These are phyloP conservation scores for Helotiales sp. DNA, from an alignment of 2,329 filamentous ascomycete species.

Conservation along the genomic window DNA sequence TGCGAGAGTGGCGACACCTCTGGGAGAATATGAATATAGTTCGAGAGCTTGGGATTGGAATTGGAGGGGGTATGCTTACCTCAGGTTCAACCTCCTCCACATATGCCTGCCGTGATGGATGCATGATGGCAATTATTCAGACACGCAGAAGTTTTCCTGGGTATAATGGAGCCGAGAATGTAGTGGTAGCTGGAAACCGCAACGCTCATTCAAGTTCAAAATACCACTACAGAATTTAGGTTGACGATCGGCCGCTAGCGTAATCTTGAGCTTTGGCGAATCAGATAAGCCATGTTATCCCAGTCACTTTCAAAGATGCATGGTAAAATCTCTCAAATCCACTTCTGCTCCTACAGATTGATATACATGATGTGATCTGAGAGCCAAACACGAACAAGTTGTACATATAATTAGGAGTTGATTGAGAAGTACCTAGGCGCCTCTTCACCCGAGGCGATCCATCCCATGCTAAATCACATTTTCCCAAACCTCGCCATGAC, in stretches of 20 bases:
- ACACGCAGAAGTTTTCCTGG: background rate
- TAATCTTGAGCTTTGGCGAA: background rate
- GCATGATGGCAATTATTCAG: slow-evolving; percentile 47
- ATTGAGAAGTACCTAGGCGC: slow-evolving; percentile 20
- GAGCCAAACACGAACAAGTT: background rate
- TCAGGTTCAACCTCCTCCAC: slow-evolving; percentile 78
- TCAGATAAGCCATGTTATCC: background rate
- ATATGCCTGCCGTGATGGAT: slow-evolving; percentile 89
- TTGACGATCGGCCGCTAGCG: background rate
- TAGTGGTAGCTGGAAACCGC: too few relatives aligned
- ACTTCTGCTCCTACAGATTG: background rate
- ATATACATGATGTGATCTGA: background rate
- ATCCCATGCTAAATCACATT: slow-evolving; percentile 8
- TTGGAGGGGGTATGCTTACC: slow-evolving; percentile 48
- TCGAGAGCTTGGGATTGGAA: slow-evolving; percentile 22
- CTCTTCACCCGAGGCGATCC: slow-evolving; percentile 11
- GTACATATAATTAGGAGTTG: slow-evolving; percentile 25
- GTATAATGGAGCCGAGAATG: too few relatives aligned
- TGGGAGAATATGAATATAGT: slow-evolving; percentile 36
- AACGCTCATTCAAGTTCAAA: background rate
- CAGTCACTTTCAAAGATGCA: too few relatives aligned
- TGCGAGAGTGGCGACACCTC: slow-evolving; percentile 20
- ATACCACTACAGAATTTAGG: background rate
- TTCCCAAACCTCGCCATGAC: slow-evolving; percentile 16
- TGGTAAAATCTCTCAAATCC: too few relatives aligned